phyloP scores from a whole-genome alignment of 768 basidiomycete genomes.

The Mycena latifolia region DNA sequence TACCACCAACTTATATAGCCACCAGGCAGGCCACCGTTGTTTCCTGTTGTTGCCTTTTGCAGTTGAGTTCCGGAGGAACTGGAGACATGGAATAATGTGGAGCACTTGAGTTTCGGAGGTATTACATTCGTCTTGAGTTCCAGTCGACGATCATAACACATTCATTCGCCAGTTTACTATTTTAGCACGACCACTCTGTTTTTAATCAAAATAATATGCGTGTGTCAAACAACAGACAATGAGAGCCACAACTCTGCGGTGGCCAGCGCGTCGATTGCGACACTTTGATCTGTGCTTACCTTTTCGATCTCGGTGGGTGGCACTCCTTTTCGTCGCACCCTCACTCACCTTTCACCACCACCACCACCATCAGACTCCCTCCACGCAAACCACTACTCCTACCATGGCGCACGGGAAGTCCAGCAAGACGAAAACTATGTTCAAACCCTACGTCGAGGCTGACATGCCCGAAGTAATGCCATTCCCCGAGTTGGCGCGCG shows the following conservation, averaged over 20 bases:
- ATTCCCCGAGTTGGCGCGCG: slow-evolving; percentile 2
- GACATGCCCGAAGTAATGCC: slow-evolving; percentile 23
- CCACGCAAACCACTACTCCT: not conserved
- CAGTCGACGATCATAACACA: not conserved
- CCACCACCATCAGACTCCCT: not conserved
- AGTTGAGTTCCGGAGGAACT: not conserved
- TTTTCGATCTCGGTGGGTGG: not conserved
- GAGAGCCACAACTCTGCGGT: no score
- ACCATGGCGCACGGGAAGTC: not conserved
- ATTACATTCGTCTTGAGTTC: not conserved
- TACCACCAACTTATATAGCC: not conserved
- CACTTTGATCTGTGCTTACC: not conserved
- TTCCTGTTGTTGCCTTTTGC: not conserved
- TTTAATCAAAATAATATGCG: no score
- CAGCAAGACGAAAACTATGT: slow-evolving; percentile 11
- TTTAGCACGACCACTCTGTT: not conserved
- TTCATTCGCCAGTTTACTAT: not conserved
- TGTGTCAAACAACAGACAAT: no score
- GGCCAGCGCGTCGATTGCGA: not conserved
- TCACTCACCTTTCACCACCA: not conserved
- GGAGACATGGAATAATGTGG: no score
- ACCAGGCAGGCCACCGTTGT: not conserved
- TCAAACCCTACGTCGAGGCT: slow-evolving; percentile 6
- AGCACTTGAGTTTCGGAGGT: not conserved
- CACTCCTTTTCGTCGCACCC: not conserved